phyloP scores from a whole-genome alignment of 2,329 filamentous ascomycete genomes.

The Tolypocladium ovalisporum region DNA sequence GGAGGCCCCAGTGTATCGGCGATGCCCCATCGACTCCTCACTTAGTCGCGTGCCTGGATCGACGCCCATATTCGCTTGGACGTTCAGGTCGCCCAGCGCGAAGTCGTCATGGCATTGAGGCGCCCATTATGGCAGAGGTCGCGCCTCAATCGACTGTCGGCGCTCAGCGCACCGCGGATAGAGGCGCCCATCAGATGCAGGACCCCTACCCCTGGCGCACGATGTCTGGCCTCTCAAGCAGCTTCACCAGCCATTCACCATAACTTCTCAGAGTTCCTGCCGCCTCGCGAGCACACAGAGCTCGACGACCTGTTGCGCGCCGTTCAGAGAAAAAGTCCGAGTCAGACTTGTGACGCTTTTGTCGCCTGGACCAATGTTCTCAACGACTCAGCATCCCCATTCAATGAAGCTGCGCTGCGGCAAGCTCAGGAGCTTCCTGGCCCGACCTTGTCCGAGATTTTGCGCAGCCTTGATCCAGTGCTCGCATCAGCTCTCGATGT shows the following conservation, averaged over 20 bases:
- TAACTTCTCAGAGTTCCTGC: conserved; percentile 4
- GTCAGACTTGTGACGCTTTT: conserved; percentile 14
- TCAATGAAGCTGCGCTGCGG: conserved; percentile 13
- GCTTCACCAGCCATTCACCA: conserved; percentile 1
- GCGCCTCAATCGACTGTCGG: conserved; percentile 10
- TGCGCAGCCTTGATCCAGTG: conserved; percentile 51
- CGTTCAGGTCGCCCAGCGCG: not conserved
- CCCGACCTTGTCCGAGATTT: conserved; percentile 50
- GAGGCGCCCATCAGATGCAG: conserved; percentile 12
- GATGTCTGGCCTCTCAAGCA: conserved; percentile 12
- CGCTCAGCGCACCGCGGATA: conserved; percentile 8
- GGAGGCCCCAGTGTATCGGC: not conserved
- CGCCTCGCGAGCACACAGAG: conserved; percentile 5
- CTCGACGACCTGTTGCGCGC: conserved; percentile 17
- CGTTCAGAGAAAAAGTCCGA: conserved; percentile 17
- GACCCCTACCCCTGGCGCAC: conserved; percentile 12
- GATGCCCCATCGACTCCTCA: not conserved
- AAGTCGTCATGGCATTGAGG: conserved; percentile 17
- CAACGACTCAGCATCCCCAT: conserved; percentile 6
- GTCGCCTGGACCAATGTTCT: conserved; percentile 15
- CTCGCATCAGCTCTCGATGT: conserved; percentile 37
- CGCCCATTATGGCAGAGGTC: conserved; percentile 12
- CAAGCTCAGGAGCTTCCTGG: conserved; percentile 33
- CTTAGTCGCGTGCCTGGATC: not conserved
- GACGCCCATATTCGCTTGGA: not conserved